These are phyloP conservation scores for Osmanthus fragrans DNA, from an alignment of 257 asterid genomes.

Conservation along the genomic window DNA sequence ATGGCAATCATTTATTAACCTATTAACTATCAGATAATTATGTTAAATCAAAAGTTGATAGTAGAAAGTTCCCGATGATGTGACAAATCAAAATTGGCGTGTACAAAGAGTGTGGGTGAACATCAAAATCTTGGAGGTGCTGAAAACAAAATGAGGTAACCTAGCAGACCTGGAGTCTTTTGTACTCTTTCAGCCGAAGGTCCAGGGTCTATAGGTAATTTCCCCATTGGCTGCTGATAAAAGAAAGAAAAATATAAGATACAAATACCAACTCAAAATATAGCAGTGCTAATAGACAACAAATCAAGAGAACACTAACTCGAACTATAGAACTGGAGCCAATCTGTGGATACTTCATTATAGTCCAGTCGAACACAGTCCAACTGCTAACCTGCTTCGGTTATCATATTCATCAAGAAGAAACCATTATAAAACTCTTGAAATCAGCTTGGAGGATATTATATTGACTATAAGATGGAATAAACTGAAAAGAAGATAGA, in stretches of 20 bases:
- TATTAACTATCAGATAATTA: neutral
- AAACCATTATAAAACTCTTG: neutral
- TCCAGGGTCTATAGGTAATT: constrained; percentile 58
- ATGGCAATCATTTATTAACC: constrained; percentile 9
- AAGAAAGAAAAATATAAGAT: constrained; percentile 20
- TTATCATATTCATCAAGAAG: constrained; percentile 3
- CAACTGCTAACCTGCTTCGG: constrained; percentile 69
- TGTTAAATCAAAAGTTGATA: neutral
- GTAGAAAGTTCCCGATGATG: neutral
- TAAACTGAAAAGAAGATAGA: neutral
- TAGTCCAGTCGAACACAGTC: constrained; percentile 96
- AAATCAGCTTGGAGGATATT: constrained; percentile 8
- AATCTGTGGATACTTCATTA: constrained; percentile 75
- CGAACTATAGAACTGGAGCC: constrained; percentile 74
- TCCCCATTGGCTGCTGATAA: constrained; percentile 60
- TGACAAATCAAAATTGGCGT: neutral
- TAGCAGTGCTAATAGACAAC: neutral
- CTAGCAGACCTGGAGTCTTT: constrained; percentile 64
- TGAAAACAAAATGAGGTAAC: neutral
- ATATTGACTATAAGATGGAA: constrained; percentile 2
- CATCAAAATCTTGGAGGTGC: neutral
- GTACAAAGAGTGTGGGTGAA: neutral
- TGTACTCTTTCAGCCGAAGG: constrained; percentile 59
- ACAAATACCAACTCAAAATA: neutral
- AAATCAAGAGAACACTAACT: constrained; percentile 33